Percentiles rank a stretch among this genome's conserved stretches.
phyloP scores from a whole-genome alignment of 2,329 filamentous ascomycete genomes.

The Alternaria gaisen region DNA sequence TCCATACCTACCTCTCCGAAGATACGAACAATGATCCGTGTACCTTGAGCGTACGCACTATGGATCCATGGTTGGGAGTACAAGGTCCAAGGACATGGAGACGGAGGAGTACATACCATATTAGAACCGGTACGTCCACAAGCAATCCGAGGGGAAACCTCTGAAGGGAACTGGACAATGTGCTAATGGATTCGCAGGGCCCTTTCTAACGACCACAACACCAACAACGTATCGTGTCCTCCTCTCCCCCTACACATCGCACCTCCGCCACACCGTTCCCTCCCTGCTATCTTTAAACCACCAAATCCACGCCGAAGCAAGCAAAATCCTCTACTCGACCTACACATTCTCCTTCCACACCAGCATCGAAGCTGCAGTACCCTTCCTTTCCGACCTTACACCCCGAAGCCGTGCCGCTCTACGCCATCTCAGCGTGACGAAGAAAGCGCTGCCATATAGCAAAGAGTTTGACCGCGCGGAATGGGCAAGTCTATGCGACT shows the following conservation, averaged over 20 bases:
- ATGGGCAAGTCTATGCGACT: slow-evolving; percentile 62
- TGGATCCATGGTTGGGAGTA: slow-evolving; percentile 51
- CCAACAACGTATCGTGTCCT: slow-evolving; percentile 66
- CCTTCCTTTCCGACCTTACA: slow-evolving; percentile 67
- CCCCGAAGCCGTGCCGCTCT: slow-evolving; percentile 59
- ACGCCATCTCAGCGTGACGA: slow-evolving; percentile 62
- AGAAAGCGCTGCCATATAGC: slow-evolving; percentile 62
- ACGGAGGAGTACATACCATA: slow-evolving; percentile 51
- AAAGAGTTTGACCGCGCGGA: slow-evolving; percentile 66
- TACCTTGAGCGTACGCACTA: slow-evolving; percentile 55
- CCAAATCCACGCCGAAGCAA: slow-evolving; percentile 64
- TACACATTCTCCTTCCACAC: slow-evolving; percentile 68
- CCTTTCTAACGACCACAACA: slow-evolving; percentile 55
- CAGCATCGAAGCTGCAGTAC: slow-evolving; percentile 67
- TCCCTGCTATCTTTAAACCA: slow-evolving; percentile 39
- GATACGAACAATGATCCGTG: slow-evolving; percentile 44
- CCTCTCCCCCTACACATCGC: slow-evolving; percentile 55
- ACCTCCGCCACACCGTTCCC: slow-evolving; percentile 54
- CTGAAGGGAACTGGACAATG: not conserved
- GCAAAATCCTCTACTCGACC: slow-evolving; percentile 63
- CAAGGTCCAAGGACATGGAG: slow-evolving; percentile 40
- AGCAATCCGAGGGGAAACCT: not conserved
- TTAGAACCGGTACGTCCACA: slow-evolving; percentile 43
- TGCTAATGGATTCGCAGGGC: slow-evolving; percentile 41
- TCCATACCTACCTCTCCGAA: slow-evolving; percentile 53